A percentile compares a stretch with the other conserved stretches of the same genome.
phyloP scores from a whole-genome alignment of 106 monocot genomes.

The Allium fistulosum region DNA sequence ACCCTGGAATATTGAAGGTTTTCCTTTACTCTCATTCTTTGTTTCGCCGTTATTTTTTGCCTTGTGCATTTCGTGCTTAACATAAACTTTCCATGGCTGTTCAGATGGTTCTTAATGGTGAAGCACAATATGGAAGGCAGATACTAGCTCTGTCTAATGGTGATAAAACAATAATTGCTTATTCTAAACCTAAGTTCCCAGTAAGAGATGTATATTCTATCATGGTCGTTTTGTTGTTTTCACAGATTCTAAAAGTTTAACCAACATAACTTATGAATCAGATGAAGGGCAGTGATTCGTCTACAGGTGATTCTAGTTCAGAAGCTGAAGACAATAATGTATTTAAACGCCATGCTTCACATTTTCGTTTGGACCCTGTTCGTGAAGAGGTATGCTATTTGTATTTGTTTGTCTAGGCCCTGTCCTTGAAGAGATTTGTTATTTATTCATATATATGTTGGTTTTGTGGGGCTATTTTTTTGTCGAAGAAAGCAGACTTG shows the following conservation, averaged over 20 bases:
- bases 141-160: conserved; percentile 48
- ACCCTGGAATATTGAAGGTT: conserved; percentile 49
- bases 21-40: not conserved
- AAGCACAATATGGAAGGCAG: conserved; percentile 53
- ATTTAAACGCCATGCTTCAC: conserved; percentile 3
- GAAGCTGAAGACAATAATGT: conserved; percentile 35
- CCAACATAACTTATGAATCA: conserved; percentile 4
- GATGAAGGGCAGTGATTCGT: conserved; percentile 44
- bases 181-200: conserved; percentile 47
- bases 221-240: not conserved
- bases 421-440: too few relatives aligned
- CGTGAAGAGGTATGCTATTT: conserved; percentile 31
- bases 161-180: conserved; percentile 54
- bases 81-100: not conserved
- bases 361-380: conserved; percentile 32
- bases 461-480: too few relatives aligned
- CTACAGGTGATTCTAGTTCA: conserved; percentile 45
- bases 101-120: conserved; percentile 53
- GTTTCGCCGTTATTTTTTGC: conserved; percentile 9
- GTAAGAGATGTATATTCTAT: conserved; percentile 9
- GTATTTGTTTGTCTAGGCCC: too few relatives aligned
- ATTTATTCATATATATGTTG: too few relatives aligned
- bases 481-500: too few relatives aligned
- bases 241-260: not conserved
- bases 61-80: not conserved